phyloP scores from a whole-genome alignment of 148 eudicot genomes.

The Fallopia convolvulus region DNA sequence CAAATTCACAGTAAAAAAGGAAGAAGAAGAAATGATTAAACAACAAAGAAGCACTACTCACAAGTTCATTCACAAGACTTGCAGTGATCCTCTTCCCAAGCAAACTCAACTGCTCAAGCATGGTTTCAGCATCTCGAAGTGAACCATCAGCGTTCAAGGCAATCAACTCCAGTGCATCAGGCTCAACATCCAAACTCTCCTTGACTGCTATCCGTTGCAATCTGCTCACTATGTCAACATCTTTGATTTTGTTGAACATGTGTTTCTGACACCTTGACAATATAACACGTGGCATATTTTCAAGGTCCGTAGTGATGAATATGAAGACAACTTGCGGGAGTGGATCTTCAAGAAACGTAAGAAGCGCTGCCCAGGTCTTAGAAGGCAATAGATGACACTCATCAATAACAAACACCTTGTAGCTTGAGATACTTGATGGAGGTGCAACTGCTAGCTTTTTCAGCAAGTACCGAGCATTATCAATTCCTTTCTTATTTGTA shows the following conservation, averaged over 20 bases:
- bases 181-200: conserved; percentile 69
- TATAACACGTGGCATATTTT: conserved; percentile 78
- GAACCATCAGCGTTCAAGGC: conserved; percentile 93
- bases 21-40: background rate
- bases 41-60: conserved; percentile 35
- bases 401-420: conserved; percentile 59
- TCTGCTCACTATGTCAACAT: conserved; percentile 61
- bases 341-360: conserved; percentile 78
- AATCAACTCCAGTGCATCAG: conserved; percentile 88
- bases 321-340: conserved; percentile 64
- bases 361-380: conserved; percentile 73
- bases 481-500: conserved; percentile 66
- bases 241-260: conserved; percentile 75
- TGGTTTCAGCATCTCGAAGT: conserved; percentile 92
- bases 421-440: conserved; percentile 41
- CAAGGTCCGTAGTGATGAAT: conserved; percentile 75
- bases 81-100: conserved; percentile 76
- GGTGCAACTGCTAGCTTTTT: conserved; percentile 44
- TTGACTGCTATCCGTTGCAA: conserved; percentile 56
- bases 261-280: conserved; percentile 86
- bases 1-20: background rate
- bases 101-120: conserved; percentile 95
- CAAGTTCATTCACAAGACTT: conserved; percentile 87
- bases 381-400: conserved; percentile 89
- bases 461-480: conserved; percentile 45